Evolutionary conservation across 805 yeast species (phyloP), one percentile per base, ranked within the genome.

Genomic region (Saccharomycopsis capsularis): DNA sequence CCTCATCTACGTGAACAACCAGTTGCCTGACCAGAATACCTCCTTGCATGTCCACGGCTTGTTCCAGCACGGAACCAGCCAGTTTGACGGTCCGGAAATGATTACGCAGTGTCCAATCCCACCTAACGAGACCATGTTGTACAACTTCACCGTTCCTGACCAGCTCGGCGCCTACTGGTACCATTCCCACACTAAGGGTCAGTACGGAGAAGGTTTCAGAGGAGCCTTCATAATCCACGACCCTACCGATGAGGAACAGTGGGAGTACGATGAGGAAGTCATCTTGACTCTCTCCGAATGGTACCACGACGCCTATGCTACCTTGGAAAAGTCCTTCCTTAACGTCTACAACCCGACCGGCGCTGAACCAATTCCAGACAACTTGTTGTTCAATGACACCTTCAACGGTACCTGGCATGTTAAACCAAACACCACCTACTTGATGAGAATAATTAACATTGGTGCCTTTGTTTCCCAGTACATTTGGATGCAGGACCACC

Each of bases 101-200:
- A 73, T 91, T 41, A 79, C 86, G 32, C 97, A 91, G 68, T 93
- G 98, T 74, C 95, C 96, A 25, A 82, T 88, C 56, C 81, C 85
- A n/a, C 84, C 95, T 4, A 85, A 85, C 47, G 76, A 77, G 53
- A 75, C 85, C 18, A 71, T 78, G 67, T 66, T 82, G 55, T 93
- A 93, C 73, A 89, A 91, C 71, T 93, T 93, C 67, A 84, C 96
- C 24, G 87, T 89, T 53, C 77, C 76, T 44, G 65, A 63, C 52
- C 96, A 93, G 68, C 79, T 73, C 50, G 99, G 99, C 60, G 77
- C 95, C 18, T 93, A 73, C 74, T 93, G 99, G 99, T 93, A 91
- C 73, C 99, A 93, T 67, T 87, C 98, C 27, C 99, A 93, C 69
- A 79, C 90, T 32, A 67, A 74, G 21, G 91, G 90, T 58, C 95